phyloP scores from a whole-genome alignment of 2,329 filamentous ascomycete genomes.

The Colletotrichum salicis region DNA sequence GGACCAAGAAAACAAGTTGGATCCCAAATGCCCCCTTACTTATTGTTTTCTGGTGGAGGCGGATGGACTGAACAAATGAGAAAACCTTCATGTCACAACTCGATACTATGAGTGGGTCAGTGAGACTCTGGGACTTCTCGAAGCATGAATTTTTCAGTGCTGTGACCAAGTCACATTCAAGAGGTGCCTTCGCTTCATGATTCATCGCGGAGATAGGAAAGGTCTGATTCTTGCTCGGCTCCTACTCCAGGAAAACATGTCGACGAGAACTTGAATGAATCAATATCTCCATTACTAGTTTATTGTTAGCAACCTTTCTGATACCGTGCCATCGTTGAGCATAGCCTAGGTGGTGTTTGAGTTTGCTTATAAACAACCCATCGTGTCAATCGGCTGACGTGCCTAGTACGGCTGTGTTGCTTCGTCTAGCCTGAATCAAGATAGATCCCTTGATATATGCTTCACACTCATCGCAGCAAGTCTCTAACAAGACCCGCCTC shows the following conservation, averaged over 20 bases:
- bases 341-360: not conserved
- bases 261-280: not conserved
- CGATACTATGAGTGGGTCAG: no score
- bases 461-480: not conserved
- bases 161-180: no score
- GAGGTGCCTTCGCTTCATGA: no score
- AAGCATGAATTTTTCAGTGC: no score
- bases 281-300: no score
- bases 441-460: not conserved
- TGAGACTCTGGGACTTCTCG: no score
- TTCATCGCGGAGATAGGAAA: no score
- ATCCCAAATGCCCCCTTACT: no score
- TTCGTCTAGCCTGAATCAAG: not conserved
- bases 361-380: not conserved
- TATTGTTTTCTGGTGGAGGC: not conserved
- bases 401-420: not conserved
- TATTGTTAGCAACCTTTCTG: not conserved
- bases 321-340: not conserved
- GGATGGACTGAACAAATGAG: not conserved
- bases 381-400: not conserved
- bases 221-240: not conserved
- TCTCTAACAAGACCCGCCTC: not conserved
- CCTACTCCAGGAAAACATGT: not conserved
- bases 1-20: no score
- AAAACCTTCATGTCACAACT: no score